Evolutionary conservation across 2,329 filamentous ascomycete species (phyloP), one percentile per base, ranked within the genome.

Genomic region (Aphanocladium album): DNA sequence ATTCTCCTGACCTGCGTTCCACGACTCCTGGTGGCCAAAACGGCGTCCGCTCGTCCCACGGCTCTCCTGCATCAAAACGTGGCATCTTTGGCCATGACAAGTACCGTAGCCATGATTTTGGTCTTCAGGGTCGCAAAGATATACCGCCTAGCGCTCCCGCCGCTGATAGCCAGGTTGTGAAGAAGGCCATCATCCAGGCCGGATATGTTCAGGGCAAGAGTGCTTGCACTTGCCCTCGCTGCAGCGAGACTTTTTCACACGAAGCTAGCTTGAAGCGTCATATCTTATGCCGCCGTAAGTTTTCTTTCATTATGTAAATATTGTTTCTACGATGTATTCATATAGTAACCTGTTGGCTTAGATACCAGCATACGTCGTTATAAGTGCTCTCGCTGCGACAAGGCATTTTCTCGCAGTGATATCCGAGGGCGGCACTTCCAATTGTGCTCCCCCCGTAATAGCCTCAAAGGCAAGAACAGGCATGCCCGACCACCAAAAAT

Each of bases 381-480:
- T 79, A 96, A 96, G 87, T 99, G 95, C 78, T 91, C 96, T 66
- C 83, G 98, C 57, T 99, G 95, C 82, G 91, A 93, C 75, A 95
- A 98, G 76, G 98, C 93, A 35, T 99, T 99, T 78, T 96, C 91
- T 54, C 88, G 95, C 74, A 96, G 92, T 82, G 95, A 99, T 73
- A 98, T 99, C 66, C 80, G 98, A 70, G 98, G 98, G 82, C 91
- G 95, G 66, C 95, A 99, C 78, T 99, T 98, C 78, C 93, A 97
- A 76, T 98, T 98, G 81, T 99, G 95, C 79, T 97, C 97, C 66
- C 88, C 95, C 70, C 89, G 95, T 72, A 95, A 95, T 62, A 98
- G 98, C 77, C 93, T 93, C 58, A 96, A n/a, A n/a, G n/a, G n/a
- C n/a, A n/a, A n/a, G n/a, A n/a, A n/a, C n/a, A n/a, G n/a, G n/a